These are phyloP conservation scores for Buxus sempervirens DNA, from an alignment of 164 flowering plant genomes.

Conservation along the genomic window DNA sequence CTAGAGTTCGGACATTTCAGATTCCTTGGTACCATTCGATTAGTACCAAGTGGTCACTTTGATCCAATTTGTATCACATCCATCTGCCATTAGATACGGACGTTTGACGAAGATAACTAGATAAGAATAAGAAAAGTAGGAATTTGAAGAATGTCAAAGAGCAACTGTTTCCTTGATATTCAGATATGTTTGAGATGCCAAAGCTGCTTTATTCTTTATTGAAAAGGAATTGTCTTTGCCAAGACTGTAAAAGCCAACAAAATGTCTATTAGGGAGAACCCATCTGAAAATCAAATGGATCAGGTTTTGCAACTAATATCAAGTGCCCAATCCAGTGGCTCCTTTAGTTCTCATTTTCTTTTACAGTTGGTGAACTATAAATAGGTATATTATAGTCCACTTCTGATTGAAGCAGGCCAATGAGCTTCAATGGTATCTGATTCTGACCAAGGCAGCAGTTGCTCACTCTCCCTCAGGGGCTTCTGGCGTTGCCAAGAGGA, in stretches of 20 bases:
- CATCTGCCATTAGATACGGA: no score
- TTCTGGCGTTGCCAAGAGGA: conserved; percentile 16
- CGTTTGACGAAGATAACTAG: no score
- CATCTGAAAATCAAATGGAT: background rate
- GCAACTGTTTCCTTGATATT: no score
- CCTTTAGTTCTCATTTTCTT: background rate
- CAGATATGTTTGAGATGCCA: no score
- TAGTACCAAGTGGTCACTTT: no score
- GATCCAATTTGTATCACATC: background rate
- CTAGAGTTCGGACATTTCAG: no score
- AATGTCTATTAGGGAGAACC: background rate
- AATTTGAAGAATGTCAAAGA: no score
- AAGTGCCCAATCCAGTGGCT: background rate
- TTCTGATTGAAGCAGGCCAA: background rate
- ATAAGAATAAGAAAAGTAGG: no score
- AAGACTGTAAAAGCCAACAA: conserved; percentile 4
- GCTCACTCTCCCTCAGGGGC: conserved; percentile 52
- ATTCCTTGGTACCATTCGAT: no score
- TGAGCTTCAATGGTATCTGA: no score
- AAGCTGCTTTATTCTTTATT: no score
- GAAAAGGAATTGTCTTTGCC: no score
- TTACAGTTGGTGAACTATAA: conserved; percentile 3
- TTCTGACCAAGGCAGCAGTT: conserved; percentile 30
- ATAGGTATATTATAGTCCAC: background rate
- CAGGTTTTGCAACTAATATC: conserved; percentile 10